Conservation (phyloP, 78 protist species). For the Dictyostelium purpureum region DNA sequence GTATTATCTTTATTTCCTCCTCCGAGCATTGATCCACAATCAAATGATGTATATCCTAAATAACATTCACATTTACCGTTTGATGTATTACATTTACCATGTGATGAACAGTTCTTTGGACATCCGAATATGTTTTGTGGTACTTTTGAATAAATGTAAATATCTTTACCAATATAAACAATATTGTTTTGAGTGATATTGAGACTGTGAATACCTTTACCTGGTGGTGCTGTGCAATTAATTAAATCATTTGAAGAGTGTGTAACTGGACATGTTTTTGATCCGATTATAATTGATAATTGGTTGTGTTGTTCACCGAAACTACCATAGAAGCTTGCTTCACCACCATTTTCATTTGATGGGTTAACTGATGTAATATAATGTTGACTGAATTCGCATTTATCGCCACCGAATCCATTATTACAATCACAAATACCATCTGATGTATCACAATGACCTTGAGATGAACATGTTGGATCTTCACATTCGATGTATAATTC, state of each 20-base stretch:
- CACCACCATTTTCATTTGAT: background rate
- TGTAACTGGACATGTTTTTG: too few species aligned
- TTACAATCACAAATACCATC: background rate
- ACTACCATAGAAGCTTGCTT: background rate
- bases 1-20: background rate
- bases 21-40: background rate
- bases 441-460: background rate
- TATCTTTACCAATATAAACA: background rate
- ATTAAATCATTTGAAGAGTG: background rate
- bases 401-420: background rate
- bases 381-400: background rate
- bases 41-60: background rate
- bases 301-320: background rate
- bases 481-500: too few species aligned
- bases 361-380: background rate
- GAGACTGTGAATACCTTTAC: background rate
- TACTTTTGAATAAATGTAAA: too few species aligned
- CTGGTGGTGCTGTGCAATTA: background rate
- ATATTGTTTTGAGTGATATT: background rate
- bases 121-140: background rate
- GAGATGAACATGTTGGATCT: too few species aligned
- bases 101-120: background rate
- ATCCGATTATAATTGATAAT: background rate
- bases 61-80: background rate
- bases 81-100: background rate